Percentiles rank a stretch among this genome's conserved stretches.
These are phyloP conservation scores for Alternaria hordeiaustralica DNA, from an alignment of 2,329 filamentous ascomycete species.

Conservation along the genomic window DNA sequence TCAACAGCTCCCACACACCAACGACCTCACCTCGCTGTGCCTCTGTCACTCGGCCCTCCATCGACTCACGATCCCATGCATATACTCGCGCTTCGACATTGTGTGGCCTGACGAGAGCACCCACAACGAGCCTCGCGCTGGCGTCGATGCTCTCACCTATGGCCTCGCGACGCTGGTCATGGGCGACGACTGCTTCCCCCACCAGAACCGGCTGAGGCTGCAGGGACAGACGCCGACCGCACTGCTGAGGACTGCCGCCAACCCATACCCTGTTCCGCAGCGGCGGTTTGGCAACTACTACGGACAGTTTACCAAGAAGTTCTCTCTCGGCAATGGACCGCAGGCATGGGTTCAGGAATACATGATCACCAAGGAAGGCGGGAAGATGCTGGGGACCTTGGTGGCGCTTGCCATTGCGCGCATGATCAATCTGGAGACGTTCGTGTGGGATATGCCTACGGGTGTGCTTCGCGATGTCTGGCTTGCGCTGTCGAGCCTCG, in stretches of 20 bases:
- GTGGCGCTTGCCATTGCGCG: constrained; percentile 79
- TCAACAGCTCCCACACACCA: constrained; percentile 75
- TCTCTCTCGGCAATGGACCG: constrained; percentile 84
- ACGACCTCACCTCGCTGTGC: constrained; percentile 79
- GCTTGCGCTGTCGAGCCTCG: constrained; percentile 75
- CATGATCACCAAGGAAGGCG: constrained; percentile 79
- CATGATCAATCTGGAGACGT: constrained; percentile 82
- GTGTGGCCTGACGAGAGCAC: constrained; percentile 80
- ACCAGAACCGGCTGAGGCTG: constrained; percentile 45
- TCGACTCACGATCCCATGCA: constrained; percentile 74
- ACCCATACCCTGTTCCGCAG: constrained; percentile 46
- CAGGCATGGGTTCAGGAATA: constrained; percentile 81
- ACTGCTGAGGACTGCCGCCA: constrained; percentile 17
- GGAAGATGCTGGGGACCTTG: constrained; percentile 86
- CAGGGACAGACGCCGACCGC: constrained; percentile 15
- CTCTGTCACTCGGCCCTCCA: constrained; percentile 80
- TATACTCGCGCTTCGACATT: constrained; percentile 86
- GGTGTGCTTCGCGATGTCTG: constrained; percentile 82
- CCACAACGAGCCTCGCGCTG: constrained; percentile 69
- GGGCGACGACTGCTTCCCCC: constrained; percentile 68
- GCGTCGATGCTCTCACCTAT: constrained; percentile 83
- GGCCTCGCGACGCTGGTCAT: constrained; percentile 81
- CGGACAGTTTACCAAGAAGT: constrained; percentile 79
- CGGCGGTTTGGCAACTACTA: constrained; percentile 74
- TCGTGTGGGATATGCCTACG: constrained; percentile 89